Conservation (phyloP, 441 rosid genomes). For the Euphorbia celastroides region DNA sequence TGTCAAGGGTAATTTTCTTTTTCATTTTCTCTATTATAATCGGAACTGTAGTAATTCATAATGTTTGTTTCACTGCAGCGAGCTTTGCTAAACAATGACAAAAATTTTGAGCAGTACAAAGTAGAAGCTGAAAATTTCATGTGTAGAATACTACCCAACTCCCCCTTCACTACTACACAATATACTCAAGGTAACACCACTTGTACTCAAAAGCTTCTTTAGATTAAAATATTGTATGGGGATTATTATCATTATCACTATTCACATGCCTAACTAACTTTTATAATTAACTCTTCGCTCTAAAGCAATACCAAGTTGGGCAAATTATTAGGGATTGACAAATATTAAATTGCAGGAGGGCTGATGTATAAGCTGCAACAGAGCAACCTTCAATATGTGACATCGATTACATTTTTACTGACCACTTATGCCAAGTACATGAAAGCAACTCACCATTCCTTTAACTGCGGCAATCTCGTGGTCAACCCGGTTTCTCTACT, state of each 20-base stretch:
- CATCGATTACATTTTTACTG: conserved; percentile 67
- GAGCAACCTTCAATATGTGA: conserved; percentile 75
- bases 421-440: conserved; percentile 81
- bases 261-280: neutral
- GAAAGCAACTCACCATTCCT: conserved; percentile 44
- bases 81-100: conserved; percentile 49
- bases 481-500: conserved; percentile 43
- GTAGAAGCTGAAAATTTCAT: conserved; percentile 69
- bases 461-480: conserved; percentile 53
- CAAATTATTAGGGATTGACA: no score
- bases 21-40: no score
- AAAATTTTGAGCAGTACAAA: conserved; percentile 50
- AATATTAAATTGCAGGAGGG: conserved; percentile 44
- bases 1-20: conserved; percentile 48
- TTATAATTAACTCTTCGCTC: neutral
- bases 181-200: conserved; percentile 64
- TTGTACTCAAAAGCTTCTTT: no score
- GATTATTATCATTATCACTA: neutral
- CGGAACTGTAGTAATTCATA: neutral
- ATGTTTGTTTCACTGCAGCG: no score
- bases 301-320: neutral
- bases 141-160: conserved; percentile 72
- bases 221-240: neutral
- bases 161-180: conserved; percentile 68
- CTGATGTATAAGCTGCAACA: conserved; percentile 55